Conservation (phyloP, 2,329 filamentous ascomycete species). For the Parastagonospora avenae region DNA sequence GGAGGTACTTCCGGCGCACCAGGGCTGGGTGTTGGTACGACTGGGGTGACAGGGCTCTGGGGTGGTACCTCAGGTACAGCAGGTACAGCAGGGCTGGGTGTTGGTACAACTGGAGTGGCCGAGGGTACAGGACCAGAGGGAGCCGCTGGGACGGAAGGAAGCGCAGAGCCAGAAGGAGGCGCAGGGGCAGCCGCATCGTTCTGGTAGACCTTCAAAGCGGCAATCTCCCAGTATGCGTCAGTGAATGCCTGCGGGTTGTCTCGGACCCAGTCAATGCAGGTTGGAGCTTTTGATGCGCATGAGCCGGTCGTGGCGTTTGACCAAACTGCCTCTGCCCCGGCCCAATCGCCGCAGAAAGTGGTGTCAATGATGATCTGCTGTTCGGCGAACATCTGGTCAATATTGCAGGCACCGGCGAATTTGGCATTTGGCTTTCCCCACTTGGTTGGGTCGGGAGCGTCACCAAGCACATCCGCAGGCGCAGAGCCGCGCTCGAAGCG, state of each 20-base stretch:
- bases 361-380: slow-evolving; percentile 82
- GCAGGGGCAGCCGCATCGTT: slow-evolving; percentile 24
- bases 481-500: slow-evolving; percentile 76
- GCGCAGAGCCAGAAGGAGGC: slow-evolving; percentile 11
- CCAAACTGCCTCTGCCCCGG: slow-evolving; percentile 55
- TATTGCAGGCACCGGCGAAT: slow-evolving; percentile 73
- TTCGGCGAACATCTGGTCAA: slow-evolving; percentile 70
- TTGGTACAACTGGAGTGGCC: slow-evolving; percentile 12
- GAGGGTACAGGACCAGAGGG: slow-evolving; percentile 8
- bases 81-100: slow-evolving; percentile 17
- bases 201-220: slow-evolving; percentile 48
- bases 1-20: slow-evolving; percentile 1
- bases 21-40: background rate
- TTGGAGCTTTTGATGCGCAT: slow-evolving; percentile 65
- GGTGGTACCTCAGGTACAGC: slow-evolving; percentile 9
- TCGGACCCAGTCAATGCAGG: slow-evolving; percentile 74
- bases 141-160: background rate
- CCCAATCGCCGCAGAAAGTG: slow-evolving; percentile 89
- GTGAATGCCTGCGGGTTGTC: slow-evolving; percentile 72
- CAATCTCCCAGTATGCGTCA: slow-evolving; percentile 77
- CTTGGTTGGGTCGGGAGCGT: slow-evolving; percentile 65
- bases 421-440: slow-evolving; percentile 73
- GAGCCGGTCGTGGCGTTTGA: slow-evolving; percentile 46
- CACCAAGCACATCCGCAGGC: slow-evolving; percentile 65
- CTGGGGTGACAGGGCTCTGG: slow-evolving; percentile 11